Conservation (phyloP, 805 yeast species). For the Candida ortonii region DNA sequence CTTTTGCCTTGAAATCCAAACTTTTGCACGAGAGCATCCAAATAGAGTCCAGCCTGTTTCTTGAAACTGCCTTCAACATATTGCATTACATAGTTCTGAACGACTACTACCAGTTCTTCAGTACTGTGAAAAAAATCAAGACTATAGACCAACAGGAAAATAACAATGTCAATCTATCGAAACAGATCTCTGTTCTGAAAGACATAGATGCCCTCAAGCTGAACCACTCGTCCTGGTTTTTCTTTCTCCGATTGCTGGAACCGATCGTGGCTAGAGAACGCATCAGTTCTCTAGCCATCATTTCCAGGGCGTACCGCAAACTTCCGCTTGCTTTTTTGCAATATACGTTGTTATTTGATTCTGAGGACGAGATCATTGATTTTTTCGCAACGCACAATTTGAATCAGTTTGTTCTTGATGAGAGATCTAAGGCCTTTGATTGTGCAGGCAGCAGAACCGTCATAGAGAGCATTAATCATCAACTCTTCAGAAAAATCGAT, state of each 20-base stretch:
- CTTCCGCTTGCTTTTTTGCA: constrained; percentile 30
- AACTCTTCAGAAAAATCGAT: constrained; percentile 59
- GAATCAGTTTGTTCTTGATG: constrained; percentile 26
- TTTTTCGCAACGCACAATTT: constrained; percentile 46
- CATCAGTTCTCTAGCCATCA: constrained; percentile 50
- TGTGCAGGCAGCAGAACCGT: constrained; percentile 24
- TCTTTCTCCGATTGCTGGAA: constrained; percentile 38
- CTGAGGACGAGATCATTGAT: constrained; percentile 36
- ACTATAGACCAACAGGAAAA: constrained; percentile 32
- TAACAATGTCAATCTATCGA: constrained; percentile 2
- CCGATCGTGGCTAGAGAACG: constrained; percentile 59
- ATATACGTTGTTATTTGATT: constrained; percentile 23
- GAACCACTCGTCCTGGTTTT: constrained; percentile 22
- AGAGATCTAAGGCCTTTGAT: constrained; percentile 28
- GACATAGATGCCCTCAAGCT: constrained; percentile 20
- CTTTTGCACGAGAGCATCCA: constrained; percentile 16
- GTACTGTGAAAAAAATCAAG: constrained; percentile 28
- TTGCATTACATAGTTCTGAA: constrained; percentile 34
- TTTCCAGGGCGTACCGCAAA: constrained; percentile 56
- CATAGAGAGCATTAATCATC: constrained; percentile 26
- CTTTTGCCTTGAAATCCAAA: constrained; percentile 40
- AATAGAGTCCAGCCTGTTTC: constrained; percentile 18
- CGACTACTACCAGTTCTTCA: constrained; percentile 56
- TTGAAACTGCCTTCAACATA: constrained; percentile 35
- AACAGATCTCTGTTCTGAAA: constrained; percentile 5